Conservation (phyloP, 1,284 basidiomycete species). For the Cryptococcus sp. region DNA sequence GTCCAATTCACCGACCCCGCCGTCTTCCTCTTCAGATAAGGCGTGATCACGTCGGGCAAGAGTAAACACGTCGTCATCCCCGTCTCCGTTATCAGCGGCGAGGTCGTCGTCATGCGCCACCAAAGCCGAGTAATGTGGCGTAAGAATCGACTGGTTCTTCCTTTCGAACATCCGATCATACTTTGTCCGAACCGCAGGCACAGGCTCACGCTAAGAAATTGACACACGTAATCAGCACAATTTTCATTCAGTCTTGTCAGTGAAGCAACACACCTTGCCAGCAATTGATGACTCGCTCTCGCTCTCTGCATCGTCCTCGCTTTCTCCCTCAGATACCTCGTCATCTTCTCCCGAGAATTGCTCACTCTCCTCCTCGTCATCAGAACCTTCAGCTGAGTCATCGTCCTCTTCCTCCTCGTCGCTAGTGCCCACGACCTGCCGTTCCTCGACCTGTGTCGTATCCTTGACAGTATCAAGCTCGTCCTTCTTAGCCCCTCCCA, state of each 20-base stretch:
- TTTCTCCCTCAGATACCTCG: constrained; percentile 25
- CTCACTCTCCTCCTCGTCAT: constrained; percentile 22
- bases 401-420: constrained; percentile 28
- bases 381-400: constrained; percentile 17
- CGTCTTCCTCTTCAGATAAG: constrained; percentile 49
- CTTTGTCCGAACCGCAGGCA: constrained; percentile 74
- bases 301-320: constrained; percentile 21
- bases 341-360: constrained; percentile 21
- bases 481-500: constrained; percentile 28
- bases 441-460: constrained; percentile 13
- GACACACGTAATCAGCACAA: neutral
- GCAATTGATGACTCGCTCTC: constrained; percentile 14
- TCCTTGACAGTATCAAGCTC: constrained; percentile 21
- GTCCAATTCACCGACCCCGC: constrained; percentile 8
- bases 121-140: constrained; percentile 86
- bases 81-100: constrained; percentile 55
- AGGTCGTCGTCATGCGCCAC: constrained; percentile 65
- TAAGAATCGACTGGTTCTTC: constrained; percentile 91
- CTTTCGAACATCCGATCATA: constrained; percentile 98
- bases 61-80: constrained; percentile 86
- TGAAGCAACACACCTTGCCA: constrained; percentile 15
- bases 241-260: no score
- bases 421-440: constrained; percentile 24
- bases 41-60: constrained; percentile 88
- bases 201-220: constrained; percentile 7